These are phyloP conservation scores for Jackrogersella multiformis DNA, from an alignment of 495 filamentous ascomycete genomes.

Conservation along the genomic window DNA sequence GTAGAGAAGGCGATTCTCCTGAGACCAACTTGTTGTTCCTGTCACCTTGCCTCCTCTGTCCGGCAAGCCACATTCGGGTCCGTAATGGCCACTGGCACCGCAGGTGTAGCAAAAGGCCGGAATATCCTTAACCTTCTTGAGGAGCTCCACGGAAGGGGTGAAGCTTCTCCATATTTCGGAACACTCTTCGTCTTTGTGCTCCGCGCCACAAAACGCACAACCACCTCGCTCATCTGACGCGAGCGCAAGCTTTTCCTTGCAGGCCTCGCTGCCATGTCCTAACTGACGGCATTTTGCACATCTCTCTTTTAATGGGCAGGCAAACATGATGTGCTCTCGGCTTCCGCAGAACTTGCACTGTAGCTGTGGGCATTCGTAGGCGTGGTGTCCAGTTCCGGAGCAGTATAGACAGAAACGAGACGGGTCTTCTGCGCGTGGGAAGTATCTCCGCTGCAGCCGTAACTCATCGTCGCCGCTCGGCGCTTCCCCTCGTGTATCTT, in stretches of 20 bases:
- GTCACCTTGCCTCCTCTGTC: constrained; percentile 27
- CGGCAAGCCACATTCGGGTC: constrained; percentile 47
- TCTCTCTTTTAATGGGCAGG: constrained; percentile 49
- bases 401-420: constrained; percentile 51
- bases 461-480: constrained; percentile 35
- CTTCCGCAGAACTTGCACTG: constrained; percentile 50
- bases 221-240: constrained; percentile 44
- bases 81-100: constrained; percentile 51
- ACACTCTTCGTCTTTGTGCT: constrained; percentile 49
- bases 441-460: constrained; percentile 48
- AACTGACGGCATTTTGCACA: constrained; percentile 53
- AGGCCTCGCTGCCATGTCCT: constrained; percentile 46
- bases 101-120: constrained; percentile 55
- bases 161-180: constrained; percentile 53
- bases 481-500: neutral
- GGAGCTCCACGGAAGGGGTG: constrained; percentile 16
- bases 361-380: constrained; percentile 44
- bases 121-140: constrained; percentile 50
- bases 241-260: constrained; percentile 49
- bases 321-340: constrained; percentile 43
- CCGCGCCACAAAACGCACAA: constrained; percentile 49
- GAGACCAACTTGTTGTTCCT: constrained; percentile 46
- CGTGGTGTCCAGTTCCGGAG: constrained; percentile 47
- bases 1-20: constrained; percentile 47
- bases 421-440: constrained; percentile 46